Evolutionary conservation across 1,284 basidiomycete species (phyloP), one percentile per base, ranked within the genome.

Genomic region (Lentinula novae-zelandiae): DNA sequence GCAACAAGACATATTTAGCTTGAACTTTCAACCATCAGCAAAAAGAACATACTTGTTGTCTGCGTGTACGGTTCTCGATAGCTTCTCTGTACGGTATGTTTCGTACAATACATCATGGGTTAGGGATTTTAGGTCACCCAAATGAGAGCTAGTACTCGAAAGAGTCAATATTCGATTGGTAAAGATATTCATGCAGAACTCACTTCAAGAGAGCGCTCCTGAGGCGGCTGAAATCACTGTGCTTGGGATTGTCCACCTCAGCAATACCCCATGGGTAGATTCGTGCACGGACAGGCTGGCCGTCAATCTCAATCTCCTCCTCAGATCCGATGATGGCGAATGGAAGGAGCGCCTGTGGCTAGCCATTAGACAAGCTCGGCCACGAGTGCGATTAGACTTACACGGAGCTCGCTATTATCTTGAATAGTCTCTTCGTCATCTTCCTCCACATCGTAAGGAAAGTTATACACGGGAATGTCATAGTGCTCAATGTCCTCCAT

Each of bases 401-500:
- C 91, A 59, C 95, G 84, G 61, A 98, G 87, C 73, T 96, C 95
- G 70, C 90, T 91, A 79, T 99, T 99, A 77, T 99, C 97, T 69
- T 93, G 89, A 65, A 99, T 96, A 3, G 96, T 98, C 70, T 99
- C 97, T 72, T 98, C 96, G 72, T 99, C 97, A 70, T 99, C 94
- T 77, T 99, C 97, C 75, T 99, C 97, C 22, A 95, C 90, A 69
- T 99, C 97, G 75, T 97, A 99, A 0, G 97, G 97, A 85, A 99
- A 99, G 81, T 99, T 99, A 84, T 99, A 99, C 51, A 99, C 92
- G 5, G 97, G 96, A 68, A 99, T 99, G 67, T 92, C 90, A 73
- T 99, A 98, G 80, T 98, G 86, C 72, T 98, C 96, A 67, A 99
- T 98, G 73, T 99, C 96, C 77, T 99, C 96, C 95, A 98, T 98